Evolutionary conservation across 768 basidiomycete genomes (phyloP).

Genomic region (Lactarius hengduanensis): DNA sequence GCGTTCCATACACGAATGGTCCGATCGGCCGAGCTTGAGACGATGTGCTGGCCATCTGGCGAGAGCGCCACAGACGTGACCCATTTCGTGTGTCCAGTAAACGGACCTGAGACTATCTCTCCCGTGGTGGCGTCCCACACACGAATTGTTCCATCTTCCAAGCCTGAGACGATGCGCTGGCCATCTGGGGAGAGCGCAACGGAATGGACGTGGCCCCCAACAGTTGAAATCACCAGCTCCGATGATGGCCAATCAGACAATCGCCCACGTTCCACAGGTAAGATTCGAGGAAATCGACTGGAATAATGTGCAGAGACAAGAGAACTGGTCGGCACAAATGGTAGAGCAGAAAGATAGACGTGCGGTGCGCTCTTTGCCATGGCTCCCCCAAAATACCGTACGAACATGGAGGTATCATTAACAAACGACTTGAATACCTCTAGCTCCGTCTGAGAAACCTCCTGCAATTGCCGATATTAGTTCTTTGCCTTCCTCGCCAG

Average conservation of each 20-base stretch:
- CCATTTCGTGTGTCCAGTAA: neutral
- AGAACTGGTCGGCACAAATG: neutral
- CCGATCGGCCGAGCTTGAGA: neutral
- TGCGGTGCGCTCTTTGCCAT: neutral
- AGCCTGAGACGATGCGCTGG: neutral
- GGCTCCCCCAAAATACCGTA: neutral
- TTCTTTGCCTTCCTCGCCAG: neutral
- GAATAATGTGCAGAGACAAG: neutral
- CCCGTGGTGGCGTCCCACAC: neutral
- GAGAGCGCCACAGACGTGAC: neutral
- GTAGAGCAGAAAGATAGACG: neutral
- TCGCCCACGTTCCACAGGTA: neutral
- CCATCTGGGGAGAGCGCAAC: neutral
- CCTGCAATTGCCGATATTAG: neutral
- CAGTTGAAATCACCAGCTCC: neutral
- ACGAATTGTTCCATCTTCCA: neutral
- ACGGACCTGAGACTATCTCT: neutral
- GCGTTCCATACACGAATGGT: neutral
- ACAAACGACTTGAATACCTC: neutral
- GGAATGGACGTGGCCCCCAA: fast-evolving
- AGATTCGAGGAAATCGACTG: neutral
- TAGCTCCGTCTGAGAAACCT: neutral
- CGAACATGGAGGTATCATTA: neutral
- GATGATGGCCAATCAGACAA: neutral
- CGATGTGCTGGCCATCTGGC: neutral